Evolutionary conservation across 2,329 filamentous ascomycete genomes (phyloP).

Genomic region (Diaporthe australafricana): DNA sequence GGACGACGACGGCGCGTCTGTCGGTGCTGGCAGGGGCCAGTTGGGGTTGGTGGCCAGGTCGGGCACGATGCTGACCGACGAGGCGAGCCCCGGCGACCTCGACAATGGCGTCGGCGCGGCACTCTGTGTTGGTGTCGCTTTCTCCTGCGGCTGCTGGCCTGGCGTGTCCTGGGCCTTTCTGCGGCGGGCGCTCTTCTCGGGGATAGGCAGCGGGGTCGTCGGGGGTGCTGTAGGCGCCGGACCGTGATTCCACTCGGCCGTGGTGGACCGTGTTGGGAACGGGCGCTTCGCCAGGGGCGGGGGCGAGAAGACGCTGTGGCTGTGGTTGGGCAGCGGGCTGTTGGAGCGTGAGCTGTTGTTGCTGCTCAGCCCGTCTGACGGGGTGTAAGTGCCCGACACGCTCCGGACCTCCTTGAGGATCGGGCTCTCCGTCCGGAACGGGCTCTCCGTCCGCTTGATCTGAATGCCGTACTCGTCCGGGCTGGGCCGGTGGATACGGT

Average conservation of each 20-base stretch:
- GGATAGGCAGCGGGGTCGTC: conserved; percentile 31
- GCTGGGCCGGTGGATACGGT: conserved; percentile 2
- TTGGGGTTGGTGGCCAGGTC: conserved; percentile 29
- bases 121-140: not conserved
- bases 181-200: conserved; percentile 30
- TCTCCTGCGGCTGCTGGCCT: conserved; percentile 10
- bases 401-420: conserved; percentile 16
- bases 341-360: conserved; percentile 23
- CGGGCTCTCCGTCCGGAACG: conserved; percentile 29
- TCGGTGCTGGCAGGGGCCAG: conserved; percentile 35
- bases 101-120: conserved; percentile 31
- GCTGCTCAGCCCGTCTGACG: conserved; percentile 21
- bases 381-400: not conserved
- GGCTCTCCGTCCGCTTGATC: conserved; percentile 13
- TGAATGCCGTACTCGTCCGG: conserved; percentile 26
- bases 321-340: conserved; percentile 14
- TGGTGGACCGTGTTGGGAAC: not conserved
- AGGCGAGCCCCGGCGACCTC: conserved; percentile 30
- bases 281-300: conserved; percentile 21
- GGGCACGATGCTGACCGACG: conserved; percentile 24
- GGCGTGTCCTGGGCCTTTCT: conserved; percentile 4
- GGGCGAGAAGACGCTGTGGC: conserved; percentile 37
- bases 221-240: conserved; percentile 33
- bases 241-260: conserved; percentile 28
- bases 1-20: not conserved